Base-by-base conservation (phyloP, 2,329 filamentous ascomycete genomes). In the Aspergillus piperis region DNA sequence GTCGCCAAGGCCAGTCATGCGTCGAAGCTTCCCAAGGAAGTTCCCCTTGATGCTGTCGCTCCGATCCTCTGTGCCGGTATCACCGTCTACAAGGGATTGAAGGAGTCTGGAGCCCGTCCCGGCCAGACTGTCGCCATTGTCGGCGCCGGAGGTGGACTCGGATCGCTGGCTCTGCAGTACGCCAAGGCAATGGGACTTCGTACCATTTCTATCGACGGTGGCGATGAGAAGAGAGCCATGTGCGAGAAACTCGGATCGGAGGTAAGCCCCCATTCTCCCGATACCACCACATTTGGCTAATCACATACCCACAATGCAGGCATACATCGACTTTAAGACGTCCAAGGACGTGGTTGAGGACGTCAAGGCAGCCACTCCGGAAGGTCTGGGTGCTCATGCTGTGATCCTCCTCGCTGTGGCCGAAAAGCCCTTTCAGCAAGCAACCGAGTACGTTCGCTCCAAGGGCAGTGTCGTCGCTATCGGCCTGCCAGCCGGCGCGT, bases 351-450 rank as follows among this genome's bases (percentile, higher is more conserved):
- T 97, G 25, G 89, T 96, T 68, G 86, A 86, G 68, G 91, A 96
- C 66, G 93, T 97, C 65, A 91, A 92, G 81, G 87, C 86, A 50
- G 88, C 88, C 27, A 96, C 91, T 1, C 79, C 86, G 27, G 92
- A 94, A 69, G 91, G 91, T 19, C 84, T 91, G 15, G 94, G 94
- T 55, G 92, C 93, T 5, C 90, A 96, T 71, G 93, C 92, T 41
- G 92, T 94, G 63, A 83, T 97, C 66, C 83, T 97, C 48, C 86
- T 97, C 62, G 93, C 94, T 63, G 92, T 91, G 55, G 86, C 83
- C 69, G 93, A 97, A 84, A 91, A 89, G 82, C 94, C 94, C 57
- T 97, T 97, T 88, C 92, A 96, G 81, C 93, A 97, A 81, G 94
- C 94, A 44, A 88, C 91, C 51, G 88, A 84, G 78, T 96, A 97